A percentile compares a stretch with the other conserved stretches of the same genome.
These are phyloP conservation scores for Floccularia luteovirens DNA, from an alignment of 768 basidiomycete species.

Conservation along the genomic window DNA sequence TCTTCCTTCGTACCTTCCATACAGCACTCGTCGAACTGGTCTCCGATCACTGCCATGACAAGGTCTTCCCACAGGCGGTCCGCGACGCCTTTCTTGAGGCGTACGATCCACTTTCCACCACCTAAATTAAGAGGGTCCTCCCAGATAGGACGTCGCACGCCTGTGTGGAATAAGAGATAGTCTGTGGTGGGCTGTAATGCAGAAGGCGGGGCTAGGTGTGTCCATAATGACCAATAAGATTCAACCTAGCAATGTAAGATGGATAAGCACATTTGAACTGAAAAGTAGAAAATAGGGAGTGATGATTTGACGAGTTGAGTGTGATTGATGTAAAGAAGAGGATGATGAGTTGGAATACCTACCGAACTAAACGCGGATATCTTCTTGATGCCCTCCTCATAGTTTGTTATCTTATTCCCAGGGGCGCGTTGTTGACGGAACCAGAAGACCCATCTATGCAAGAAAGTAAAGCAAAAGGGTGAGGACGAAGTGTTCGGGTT, in stretches of 20 bases:
- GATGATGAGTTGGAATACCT: slow-evolving; percentile 24
- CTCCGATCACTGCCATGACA: slow-evolving; percentile 81
- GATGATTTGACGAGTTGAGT: too few relatives aligned
- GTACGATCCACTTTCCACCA: slow-evolving; percentile 95
- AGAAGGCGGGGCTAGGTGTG: slow-evolving; percentile 84
- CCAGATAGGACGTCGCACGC: slow-evolving; percentile 88
- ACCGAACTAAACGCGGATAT: slow-evolving; percentile 87
- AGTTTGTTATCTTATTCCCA: slow-evolving; percentile 83
- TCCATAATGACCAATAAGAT: slow-evolving; percentile 93
- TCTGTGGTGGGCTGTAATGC: slow-evolving; percentile 85
- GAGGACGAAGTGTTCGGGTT: slow-evolving; percentile 11
- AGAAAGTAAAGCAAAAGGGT: slow-evolving; percentile 11
- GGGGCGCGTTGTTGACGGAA: slow-evolving; percentile 87
- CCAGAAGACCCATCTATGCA: slow-evolving; percentile 81
- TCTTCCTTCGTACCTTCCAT: slow-evolving; percentile 14
- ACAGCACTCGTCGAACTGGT: slow-evolving; percentile 75
- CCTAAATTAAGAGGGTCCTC: slow-evolving; percentile 85
- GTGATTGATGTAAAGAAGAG: too few relatives aligned
- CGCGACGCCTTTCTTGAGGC: slow-evolving; percentile 83
- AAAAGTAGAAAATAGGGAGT: slow-evolving; percentile 3
- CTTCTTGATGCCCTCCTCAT: slow-evolving; percentile 93
- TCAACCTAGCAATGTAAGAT: slow-evolving; percentile 53
- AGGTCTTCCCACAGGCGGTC: slow-evolving; percentile 91
- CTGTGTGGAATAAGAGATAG: slow-evolving; percentile 85
- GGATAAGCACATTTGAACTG: slow-evolving; percentile 3